phyloP scores from a whole-genome alignment of 306 rosid genomes.

The Adenanthera pavonina region DNA sequence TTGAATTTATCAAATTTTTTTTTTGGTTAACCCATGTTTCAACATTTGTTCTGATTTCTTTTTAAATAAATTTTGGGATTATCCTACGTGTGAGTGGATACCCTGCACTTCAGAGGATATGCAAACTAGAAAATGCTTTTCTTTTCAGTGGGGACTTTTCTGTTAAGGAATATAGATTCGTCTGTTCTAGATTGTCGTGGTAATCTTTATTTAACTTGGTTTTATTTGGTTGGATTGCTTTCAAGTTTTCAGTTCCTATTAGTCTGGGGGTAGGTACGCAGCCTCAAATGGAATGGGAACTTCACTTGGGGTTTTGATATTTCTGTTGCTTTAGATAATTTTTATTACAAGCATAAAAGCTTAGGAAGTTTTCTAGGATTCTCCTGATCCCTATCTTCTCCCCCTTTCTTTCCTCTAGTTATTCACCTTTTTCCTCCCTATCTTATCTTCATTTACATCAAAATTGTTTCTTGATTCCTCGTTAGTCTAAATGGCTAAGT shows the following conservation, averaged over 20 bases:
- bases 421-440: not conserved
- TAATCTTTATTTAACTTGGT: not conserved
- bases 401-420: not conserved
- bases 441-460: not conserved
- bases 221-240: not conserved
- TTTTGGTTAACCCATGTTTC: not conserved
- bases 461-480: not conserved
- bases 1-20: not conserved
- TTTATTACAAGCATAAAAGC: not conserved
- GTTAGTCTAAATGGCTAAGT: not conserved
- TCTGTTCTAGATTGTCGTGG: not conserved
- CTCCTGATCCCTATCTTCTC: not conserved
- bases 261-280: not conserved
- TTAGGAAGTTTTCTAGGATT: not conserved
- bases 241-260: not conserved
- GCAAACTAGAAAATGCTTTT: not conserved
- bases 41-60: not conserved
- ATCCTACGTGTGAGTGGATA: not conserved
- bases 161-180: not conserved
- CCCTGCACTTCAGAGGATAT: not conserved
- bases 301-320: not conserved
- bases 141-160: not conserved
- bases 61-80: not conserved
- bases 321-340: too few species aligned
- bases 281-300: slow-evolving; percentile 5